Conservation (phyloP, 257 asterid species). For the Nicotiana benthamiana region DNA sequence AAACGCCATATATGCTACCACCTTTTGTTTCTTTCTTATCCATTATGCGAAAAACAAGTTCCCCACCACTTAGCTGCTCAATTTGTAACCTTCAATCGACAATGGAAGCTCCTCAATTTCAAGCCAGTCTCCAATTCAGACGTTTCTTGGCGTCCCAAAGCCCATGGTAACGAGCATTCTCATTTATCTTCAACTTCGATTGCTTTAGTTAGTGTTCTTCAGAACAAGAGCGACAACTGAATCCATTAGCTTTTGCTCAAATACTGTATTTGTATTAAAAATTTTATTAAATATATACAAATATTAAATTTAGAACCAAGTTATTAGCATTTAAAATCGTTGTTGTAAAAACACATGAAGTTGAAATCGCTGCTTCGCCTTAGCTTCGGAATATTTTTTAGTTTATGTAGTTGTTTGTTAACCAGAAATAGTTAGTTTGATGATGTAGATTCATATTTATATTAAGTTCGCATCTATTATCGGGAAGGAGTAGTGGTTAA, state of each 20-base stretch:
- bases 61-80: not conserved
- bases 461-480: not conserved
- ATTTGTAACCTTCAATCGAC: not conserved
- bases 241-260: too few relatives aligned
- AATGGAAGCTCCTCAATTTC: slow-evolving; percentile 46
- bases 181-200: not conserved
- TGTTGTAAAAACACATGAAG: too few relatives aligned
- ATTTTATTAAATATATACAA: too few relatives aligned
- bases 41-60: not conserved
- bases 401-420: too few relatives aligned
- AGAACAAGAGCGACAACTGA: too few relatives aligned
- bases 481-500: not conserved
- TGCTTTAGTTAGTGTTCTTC: not conserved
- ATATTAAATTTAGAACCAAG: too few relatives aligned
- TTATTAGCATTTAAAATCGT: too few relatives aligned
- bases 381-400: too few relatives aligned
- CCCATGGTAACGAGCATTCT: slow-evolving; percentile 11
- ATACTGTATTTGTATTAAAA: too few relatives aligned
- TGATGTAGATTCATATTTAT: not conserved
- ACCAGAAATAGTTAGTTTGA: not conserved
- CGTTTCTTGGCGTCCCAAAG: slow-evolving; percentile 11
- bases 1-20: too few relatives aligned
- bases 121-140: slow-evolving; percentile 16
- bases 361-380: too few relatives aligned
- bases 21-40: not conserved